Evolutionary conservation across 768 basidiomycete species (phyloP).

Genomic region (Neoboletus magnificus): DNA sequence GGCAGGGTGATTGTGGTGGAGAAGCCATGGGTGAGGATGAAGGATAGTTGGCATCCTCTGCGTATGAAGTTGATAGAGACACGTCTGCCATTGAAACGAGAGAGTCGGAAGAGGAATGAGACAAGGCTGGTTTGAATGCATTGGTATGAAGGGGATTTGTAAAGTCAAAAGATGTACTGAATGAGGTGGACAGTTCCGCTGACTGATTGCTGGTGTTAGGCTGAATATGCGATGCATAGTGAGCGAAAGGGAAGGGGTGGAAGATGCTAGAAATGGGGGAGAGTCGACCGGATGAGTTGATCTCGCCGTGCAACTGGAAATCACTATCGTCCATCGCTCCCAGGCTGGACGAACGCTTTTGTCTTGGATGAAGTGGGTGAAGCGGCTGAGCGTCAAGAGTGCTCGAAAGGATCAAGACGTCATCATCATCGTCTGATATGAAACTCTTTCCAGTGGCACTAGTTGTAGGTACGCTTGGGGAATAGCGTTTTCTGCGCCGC

Average conservation of each 20-base stretch:
- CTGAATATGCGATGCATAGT: slow-evolving; percentile 11
- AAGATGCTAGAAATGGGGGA: slow-evolving; percentile 26
- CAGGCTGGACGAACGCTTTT: slow-evolving; percentile 45
- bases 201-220: slow-evolving; percentile 11
- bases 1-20: slow-evolving; percentile 12
- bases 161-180: slow-evolving; percentile 28
- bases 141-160: slow-evolving; percentile 25
- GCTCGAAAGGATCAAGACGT: slow-evolving; percentile 50
- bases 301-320: slow-evolving; percentile 13
- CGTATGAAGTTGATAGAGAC: slow-evolving; percentile 2
- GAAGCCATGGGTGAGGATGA: slow-evolving; percentile 10
- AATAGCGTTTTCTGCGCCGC: slow-evolving; percentile 42
- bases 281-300: slow-evolving; percentile 16
- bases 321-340: slow-evolving; percentile 41
- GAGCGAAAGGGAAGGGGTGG: slow-evolving; percentile 10
- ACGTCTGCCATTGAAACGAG: slow-evolving; percentile 8
- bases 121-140: slow-evolving; percentile 19
- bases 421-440: slow-evolving; percentile 44
- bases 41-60: slow-evolving; percentile 3
- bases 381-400: slow-evolving; percentile 22
- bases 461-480: slow-evolving; percentile 20
- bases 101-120: slow-evolving; percentile 18
- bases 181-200: slow-evolving; percentile 17
- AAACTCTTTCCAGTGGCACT: slow-evolving; percentile 17
- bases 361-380: slow-evolving; percentile 22